Evolutionary conservation across 2,329 filamentous ascomycete species (phyloP).

Genomic region (Fusarium ramigenum): DNA sequence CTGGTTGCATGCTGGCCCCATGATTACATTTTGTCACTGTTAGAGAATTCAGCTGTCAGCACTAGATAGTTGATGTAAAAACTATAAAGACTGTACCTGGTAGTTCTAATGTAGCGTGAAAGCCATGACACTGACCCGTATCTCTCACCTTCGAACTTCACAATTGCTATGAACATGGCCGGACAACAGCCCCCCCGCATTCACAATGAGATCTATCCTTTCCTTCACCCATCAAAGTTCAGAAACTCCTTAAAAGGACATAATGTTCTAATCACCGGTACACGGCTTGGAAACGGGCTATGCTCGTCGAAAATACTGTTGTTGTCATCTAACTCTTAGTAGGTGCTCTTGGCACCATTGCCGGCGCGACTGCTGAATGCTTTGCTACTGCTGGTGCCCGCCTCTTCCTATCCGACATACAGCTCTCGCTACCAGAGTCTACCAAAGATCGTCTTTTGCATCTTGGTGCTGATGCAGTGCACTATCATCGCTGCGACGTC

Average conservation of each 20-base stretch:
- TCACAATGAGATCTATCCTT: background rate
- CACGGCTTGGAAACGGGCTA: fast-evolving
- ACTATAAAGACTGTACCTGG: background rate
- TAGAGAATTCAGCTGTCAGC: fast-evolving
- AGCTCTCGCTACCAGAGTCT: background rate
- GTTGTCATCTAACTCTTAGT: background rate
- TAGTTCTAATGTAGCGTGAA: no score
- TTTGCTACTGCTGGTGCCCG: background rate
- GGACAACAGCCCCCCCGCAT: background rate
- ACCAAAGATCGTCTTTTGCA: background rate
- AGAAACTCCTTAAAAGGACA: background rate
- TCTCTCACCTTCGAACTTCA: no score
- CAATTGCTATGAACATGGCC: background rate
- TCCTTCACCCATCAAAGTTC: background rate
- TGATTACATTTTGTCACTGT: fast-evolving
- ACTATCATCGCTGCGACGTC: background rate
- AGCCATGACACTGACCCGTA: no score
- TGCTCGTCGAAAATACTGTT: no score
- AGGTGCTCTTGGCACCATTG: background rate
- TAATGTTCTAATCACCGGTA: background rate
- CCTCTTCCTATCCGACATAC: background rate
- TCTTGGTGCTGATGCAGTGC: background rate
- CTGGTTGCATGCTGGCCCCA: no score
- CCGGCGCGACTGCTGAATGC: background rate
- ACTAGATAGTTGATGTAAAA: fast-evolving